Evolutionary conservation across 1,284 basidiomycete genomes (phyloP), one percentile per base, ranked within the genome.

Genomic region (Afroboletus lepidellus): DNA sequence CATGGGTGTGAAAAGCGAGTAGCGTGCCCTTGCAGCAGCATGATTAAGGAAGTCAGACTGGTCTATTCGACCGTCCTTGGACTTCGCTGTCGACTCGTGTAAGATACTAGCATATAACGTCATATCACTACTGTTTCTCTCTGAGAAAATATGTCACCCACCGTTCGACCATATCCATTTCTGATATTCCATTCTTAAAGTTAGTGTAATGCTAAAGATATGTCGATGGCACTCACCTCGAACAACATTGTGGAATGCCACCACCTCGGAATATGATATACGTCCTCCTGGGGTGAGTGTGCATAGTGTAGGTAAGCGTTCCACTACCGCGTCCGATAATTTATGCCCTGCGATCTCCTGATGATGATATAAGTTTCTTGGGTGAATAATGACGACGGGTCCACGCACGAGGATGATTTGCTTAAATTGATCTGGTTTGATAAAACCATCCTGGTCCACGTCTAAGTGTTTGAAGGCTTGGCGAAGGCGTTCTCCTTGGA

Each of bases 101-200:
- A 94, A 82, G 53, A 92, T 87, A 47, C 87, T 89, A 46, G 24
- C 41, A 55, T 23, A 38, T 12, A 23, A 20, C 29, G 39, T 50
- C 42, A 59, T 43, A 42, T 24, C 7, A n/a, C 13, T 41, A 12
- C 32, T 5, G 24, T 8, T 36, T 29, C 13, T 39, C 27, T 16
- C 23, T 5, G 12, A 48, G 8, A 21, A 45, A 43, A 20, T 18
- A 8, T 23, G 23, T 27, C 34, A 44, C 77, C 44, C 60, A 88
- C 87, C 90, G 83, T 74, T 97, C 94, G 48, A 95, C 84, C 79
- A 94, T 90, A 74, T 96, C 94, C 92, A 96, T 96, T 68, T 96
- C 94, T 87, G 53, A 36, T 32, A 53, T 45, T 42, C 49, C 55
- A 53, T 48, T 27, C 27, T 32, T 48, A 9, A 8, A 37, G 32